Percentiles rank a stretch among this genome's conserved stretches.
These are phyloP conservation scores for Silene uniflora DNA, from an alignment of 148 eudicot genomes.

Conservation along the genomic window DNA sequence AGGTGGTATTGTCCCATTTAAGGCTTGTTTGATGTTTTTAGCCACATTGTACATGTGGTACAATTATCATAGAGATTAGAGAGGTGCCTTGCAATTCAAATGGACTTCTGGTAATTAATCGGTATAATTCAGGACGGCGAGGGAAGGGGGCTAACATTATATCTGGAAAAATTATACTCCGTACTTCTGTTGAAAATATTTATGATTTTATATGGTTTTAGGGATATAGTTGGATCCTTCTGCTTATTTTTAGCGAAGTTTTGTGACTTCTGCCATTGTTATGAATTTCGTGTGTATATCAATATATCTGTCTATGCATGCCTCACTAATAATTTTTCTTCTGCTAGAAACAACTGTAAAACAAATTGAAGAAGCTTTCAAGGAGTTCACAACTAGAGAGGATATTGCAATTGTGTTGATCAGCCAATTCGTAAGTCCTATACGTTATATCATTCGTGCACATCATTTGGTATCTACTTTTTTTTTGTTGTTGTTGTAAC, in stretches of 20 bases:
- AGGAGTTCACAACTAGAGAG: constrained; percentile 71
- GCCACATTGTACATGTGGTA: no score
- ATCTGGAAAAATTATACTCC: background rate
- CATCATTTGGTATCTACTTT: no score
- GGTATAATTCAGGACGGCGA: background rate
- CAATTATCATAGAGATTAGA: no score
- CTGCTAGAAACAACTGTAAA: constrained; percentile 58
- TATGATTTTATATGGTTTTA: no score
- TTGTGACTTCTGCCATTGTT: background rate
- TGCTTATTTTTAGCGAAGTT: background rate
- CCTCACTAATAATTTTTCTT: constrained; percentile 5
- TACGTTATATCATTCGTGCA: no score
- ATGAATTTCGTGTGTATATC: no score
- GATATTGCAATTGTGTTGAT: constrained; percentile 71
- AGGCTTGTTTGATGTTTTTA: no score
- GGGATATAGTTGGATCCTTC: background rate
- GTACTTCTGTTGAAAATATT: background rate
- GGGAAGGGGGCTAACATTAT: background rate
- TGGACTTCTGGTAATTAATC: background rate
- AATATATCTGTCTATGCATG: background rate
- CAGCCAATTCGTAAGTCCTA: constrained; percentile 61
- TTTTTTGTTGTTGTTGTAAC: no score
- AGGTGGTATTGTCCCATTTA: no score
- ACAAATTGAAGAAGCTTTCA: constrained; percentile 71
- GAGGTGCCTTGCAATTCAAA: background rate